Conservation (phyloP, 164 flowering plant genomes). For the Magnolia kwangsiensis region DNA sequence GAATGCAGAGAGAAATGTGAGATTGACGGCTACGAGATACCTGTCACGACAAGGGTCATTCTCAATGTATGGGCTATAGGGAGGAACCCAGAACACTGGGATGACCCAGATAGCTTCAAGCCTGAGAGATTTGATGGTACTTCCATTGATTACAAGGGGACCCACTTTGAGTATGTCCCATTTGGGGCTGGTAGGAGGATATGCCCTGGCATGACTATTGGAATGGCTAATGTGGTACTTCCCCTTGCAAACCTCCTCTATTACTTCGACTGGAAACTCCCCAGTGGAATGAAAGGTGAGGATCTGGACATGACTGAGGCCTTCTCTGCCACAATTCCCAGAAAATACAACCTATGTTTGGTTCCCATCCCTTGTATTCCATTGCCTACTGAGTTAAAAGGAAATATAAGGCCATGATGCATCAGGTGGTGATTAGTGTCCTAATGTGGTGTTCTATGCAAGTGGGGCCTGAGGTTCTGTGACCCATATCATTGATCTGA, state of each 20-base stretch:
- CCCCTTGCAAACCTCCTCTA: not conserved
- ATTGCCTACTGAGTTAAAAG: not conserved
- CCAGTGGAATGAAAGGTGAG: not conserved
- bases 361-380: not conserved
- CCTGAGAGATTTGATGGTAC: slow-evolving; percentile 34
- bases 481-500: too few relatives aligned
- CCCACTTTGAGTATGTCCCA: not conserved
- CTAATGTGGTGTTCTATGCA: too few relatives aligned
- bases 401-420: too few relatives aligned
- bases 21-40: slow-evolving; percentile 26
- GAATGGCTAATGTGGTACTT: not conserved
- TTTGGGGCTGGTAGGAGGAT: slow-evolving; percentile 10
- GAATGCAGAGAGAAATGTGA: slow-evolving; percentile 22
- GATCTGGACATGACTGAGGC: slow-evolving; percentile 1
- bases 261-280: slow-evolving; percentile 6
- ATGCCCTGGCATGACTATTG: slow-evolving; percentile 2
- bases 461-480: too few relatives aligned
- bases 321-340: not conserved
- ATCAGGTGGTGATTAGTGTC: too few relatives aligned
- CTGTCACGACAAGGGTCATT: slow-evolving; percentile 25
- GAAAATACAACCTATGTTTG: not conserved
- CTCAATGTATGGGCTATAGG: slow-evolving; percentile 25
- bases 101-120: slow-evolving; percentile 25
- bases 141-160: slow-evolving; percentile 20
- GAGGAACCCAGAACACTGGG: slow-evolving; percentile 28